phyloP scores from a whole-genome alignment of 148 eudicot genomes.

The Chenopodium formosanum region DNA sequence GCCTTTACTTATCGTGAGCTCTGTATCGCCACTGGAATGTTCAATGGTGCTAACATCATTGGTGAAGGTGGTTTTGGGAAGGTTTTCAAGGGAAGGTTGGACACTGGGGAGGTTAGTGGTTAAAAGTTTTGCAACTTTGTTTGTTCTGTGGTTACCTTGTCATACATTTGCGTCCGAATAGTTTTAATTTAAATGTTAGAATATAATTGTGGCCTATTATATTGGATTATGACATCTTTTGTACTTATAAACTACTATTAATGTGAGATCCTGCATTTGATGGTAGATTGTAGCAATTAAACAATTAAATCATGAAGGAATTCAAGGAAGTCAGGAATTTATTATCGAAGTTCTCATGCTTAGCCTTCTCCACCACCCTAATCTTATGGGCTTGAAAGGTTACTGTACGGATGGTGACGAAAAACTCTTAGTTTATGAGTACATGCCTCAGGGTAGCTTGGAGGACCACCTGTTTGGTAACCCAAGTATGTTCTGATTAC shows the following conservation, averaged over 20 bases:
- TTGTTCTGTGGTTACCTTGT: no score
- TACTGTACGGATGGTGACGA: constrained; percentile 52
- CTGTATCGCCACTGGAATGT: constrained; percentile 43
- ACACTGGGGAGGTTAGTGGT: constrained; percentile 36
- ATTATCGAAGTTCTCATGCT: constrained; percentile 54
- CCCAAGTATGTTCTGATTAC: constrained; percentile 10
- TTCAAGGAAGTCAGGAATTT: constrained; percentile 51
- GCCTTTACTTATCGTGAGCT: constrained; percentile 44
- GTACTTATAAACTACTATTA: background rate
- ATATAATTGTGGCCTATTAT: background rate
- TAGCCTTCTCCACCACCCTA: constrained; percentile 47
- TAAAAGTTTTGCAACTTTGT: no score
- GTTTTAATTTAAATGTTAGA: constrained; percentile 4
- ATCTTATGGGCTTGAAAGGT: constrained; percentile 49
- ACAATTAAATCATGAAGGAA: constrained; percentile 44
- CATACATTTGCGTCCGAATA: background rate
- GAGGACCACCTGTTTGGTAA: constrained; percentile 49
- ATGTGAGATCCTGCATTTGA: constrained; percentile 18
- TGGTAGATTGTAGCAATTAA: constrained; percentile 47
- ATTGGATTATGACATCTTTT: background rate
- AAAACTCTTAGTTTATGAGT: constrained; percentile 47
- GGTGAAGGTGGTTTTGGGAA: constrained; percentile 90
- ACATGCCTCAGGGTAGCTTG: constrained; percentile 54
- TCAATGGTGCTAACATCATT: constrained; percentile 37
- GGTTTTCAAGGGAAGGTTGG: constrained; percentile 48